Conservation (phyloP, 345 rosid species). For the Eutrema heterophyllum region DNA sequence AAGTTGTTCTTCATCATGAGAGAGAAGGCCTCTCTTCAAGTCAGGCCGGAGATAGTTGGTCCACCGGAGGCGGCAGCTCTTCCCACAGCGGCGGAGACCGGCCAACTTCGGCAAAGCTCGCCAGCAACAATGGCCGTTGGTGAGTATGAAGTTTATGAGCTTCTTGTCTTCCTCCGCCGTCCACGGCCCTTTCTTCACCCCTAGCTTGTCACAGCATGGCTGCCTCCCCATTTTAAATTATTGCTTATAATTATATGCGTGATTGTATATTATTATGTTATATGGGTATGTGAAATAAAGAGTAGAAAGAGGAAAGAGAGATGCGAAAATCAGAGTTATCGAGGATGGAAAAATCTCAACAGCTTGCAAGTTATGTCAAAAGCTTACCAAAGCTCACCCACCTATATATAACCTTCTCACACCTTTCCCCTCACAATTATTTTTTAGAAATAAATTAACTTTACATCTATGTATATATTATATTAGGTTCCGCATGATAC, state of each 20-base stretch:
- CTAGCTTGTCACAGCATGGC: slow-evolving; percentile 72
- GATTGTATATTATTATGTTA: background rate
- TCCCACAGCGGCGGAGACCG: slow-evolving; percentile 78
- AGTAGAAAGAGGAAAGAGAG: background rate
- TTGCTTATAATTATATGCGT: background rate
- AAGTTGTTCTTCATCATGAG: slow-evolving; percentile 55
- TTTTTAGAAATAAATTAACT: background rate
- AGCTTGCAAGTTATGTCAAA: slow-evolving; percentile 25
- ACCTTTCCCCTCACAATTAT: background rate
- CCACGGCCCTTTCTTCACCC: slow-evolving; percentile 83
- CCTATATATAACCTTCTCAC: slow-evolving; percentile 26
- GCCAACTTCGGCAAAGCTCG: slow-evolving; percentile 72
- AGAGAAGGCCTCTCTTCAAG: slow-evolving; percentile 69
- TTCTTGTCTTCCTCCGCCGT: slow-evolving; percentile 72
- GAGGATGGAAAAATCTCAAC: slow-evolving; percentile 3
- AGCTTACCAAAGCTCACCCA: slow-evolving; percentile 37
- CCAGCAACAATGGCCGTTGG: slow-evolving; percentile 79
- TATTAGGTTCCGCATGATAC: too few relatives aligned
- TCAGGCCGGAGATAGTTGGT: slow-evolving; percentile 82
- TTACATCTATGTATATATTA: background rate
- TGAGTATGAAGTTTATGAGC: slow-evolving; percentile 56
- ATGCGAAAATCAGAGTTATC: background rate
- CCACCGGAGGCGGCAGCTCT: slow-evolving; percentile 85
- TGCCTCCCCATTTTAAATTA: slow-evolving; percentile 34
- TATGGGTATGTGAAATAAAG: background rate